Evolutionary conservation across 2,329 filamentous ascomycete species (phyloP).

Genomic region (Diaporthe sp.): DNA sequence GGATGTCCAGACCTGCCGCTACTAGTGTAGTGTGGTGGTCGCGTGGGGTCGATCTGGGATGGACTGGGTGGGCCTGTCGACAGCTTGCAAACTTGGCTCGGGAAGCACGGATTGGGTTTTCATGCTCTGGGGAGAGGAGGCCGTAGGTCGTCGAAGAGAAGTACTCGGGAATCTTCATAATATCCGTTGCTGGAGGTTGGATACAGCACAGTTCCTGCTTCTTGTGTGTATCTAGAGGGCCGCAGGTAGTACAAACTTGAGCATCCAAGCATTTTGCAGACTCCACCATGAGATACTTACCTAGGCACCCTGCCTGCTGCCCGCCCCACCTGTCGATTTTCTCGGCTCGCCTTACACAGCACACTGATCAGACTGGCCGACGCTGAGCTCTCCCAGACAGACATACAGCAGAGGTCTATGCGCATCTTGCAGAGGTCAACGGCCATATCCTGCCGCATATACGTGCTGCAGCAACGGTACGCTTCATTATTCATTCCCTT

Average conservation of each 20-base stretch:
- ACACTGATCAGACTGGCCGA: background rate
- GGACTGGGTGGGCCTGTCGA: background rate
- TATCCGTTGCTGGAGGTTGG: background rate
- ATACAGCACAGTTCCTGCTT: background rate
- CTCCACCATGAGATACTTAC: background rate
- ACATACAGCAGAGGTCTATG: background rate
- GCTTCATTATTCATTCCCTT: background rate
- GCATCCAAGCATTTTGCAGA: background rate
- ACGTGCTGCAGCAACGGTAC: background rate
- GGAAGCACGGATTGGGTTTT: background rate
- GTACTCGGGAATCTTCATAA: background rate
- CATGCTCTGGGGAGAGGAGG: background rate
- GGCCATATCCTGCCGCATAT: background rate
- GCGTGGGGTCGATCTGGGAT: background rate
- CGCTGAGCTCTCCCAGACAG: background rate
- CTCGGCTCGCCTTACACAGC: background rate
- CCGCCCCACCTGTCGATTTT: constrained; percentile 12
- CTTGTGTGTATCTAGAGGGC: background rate
- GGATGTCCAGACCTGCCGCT: background rate
- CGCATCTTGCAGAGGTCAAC: background rate
- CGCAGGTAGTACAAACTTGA: background rate
- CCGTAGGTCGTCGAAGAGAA: background rate
- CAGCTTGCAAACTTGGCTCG: background rate
- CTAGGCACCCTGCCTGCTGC: too few relatives aligned
- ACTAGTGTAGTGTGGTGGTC: background rate